A percentile compares a stretch with the other conserved stretches of the same genome.
Evolutionary conservation across 495 filamentous ascomycete genomes (phyloP).

Genomic region (Neurospora sp.): DNA sequence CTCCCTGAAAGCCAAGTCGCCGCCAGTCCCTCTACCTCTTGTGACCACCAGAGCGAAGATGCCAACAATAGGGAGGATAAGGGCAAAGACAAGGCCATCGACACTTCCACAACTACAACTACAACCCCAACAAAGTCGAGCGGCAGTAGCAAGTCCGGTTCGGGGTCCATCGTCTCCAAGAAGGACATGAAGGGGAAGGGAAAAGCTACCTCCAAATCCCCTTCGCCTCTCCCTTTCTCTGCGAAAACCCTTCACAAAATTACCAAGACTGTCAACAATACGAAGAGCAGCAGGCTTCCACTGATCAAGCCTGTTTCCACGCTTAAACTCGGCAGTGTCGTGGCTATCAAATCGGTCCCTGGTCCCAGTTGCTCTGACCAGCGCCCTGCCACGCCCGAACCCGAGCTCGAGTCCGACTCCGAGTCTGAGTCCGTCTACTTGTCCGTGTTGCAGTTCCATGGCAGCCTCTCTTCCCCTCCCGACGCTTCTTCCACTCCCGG

Average conservation of each 20-base stretch:
- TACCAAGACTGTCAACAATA: neutral
- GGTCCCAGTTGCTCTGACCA: neutral
- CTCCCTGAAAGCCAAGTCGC: neutral
- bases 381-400: neutral
- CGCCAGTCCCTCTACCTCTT: neutral
- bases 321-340: neutral
- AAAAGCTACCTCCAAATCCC: neutral
- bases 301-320: neutral
- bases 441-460: neutral
- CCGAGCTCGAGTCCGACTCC: neutral
- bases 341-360: neutral
- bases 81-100: neutral
- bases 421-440: neutral
- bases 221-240: neutral
- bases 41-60: neutral
- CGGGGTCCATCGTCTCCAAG: neutral
- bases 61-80: neutral
- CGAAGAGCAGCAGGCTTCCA: neutral
- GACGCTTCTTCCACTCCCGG: neutral
- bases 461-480: neutral
- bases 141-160: neutral
- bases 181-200: neutral
- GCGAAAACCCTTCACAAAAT: neutral
- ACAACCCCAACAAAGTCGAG: neutral
- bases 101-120: neutral